phyloP scores from a whole-genome alignment of 148 eudicot genomes.

The Persicaria maculosa region DNA sequence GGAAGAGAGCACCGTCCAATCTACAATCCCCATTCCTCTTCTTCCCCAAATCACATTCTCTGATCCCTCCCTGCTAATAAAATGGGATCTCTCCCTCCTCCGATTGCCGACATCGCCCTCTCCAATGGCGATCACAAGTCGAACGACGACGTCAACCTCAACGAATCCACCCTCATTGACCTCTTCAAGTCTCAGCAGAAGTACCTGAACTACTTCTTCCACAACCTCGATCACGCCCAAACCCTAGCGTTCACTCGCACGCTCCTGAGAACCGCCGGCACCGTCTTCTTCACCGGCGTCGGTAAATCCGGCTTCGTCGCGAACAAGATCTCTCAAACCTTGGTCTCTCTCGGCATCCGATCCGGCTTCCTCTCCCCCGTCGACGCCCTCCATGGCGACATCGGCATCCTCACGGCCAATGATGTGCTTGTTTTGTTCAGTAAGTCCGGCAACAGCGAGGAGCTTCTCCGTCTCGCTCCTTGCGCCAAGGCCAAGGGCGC shows the following conservation, averaged over 20 bases:
- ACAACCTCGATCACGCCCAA: slow-evolving; percentile 56
- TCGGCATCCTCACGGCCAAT: slow-evolving; percentile 40
- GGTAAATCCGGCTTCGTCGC: slow-evolving; percentile 96
- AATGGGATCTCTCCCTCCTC: slow-evolving; percentile 16
- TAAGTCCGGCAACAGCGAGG: slow-evolving; percentile 83
- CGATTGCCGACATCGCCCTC: slow-evolving; percentile 1
- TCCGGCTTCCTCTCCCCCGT: slow-evolving; percentile 70
- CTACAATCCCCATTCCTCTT: not conserved
- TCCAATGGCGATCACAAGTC: not conserved
- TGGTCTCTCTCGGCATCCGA: slow-evolving; percentile 63
- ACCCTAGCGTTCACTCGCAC: slow-evolving; percentile 68
- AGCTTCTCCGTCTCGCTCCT: slow-evolving; percentile 60
- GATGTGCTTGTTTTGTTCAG: slow-evolving; percentile 74
- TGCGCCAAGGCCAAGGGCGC: slow-evolving; percentile 83
- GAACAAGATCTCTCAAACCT: slow-evolving; percentile 84
- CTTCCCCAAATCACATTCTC: not conserved
- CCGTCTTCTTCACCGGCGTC: slow-evolving; percentile 83
- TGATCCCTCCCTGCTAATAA: not conserved
- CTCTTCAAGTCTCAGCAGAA: slow-evolving; percentile 85
- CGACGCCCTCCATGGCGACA: slow-evolving; percentile 94
- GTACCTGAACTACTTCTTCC: slow-evolving; percentile 74
- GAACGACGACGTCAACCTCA: slow-evolving; percentile 11
- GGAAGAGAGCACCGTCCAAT: slow-evolving; percentile 3
- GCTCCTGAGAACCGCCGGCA: slow-evolving; percentile 55
- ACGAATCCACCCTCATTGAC: slow-evolving; percentile 28